Evolutionary conservation across 2,329 filamentous ascomycete species (phyloP).

Genomic region (Penicillium sumatraense): DNA sequence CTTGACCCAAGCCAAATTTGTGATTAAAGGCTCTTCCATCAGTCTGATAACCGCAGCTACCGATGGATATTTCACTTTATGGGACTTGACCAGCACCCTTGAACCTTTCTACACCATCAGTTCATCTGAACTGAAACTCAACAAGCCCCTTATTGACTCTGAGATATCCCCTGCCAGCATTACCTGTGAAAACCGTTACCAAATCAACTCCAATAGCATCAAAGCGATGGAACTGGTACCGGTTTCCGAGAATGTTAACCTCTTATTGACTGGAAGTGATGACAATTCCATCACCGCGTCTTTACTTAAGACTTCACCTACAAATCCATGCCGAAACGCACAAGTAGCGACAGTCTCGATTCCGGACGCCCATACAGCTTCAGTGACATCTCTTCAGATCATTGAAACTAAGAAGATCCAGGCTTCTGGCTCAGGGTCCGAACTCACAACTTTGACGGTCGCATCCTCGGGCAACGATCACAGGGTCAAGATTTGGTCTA

Average conservation of each 20-base stretch:
- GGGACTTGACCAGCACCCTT: slow-evolving; percentile 49
- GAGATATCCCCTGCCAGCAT: slow-evolving; percentile 24
- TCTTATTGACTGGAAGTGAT: slow-evolving; percentile 80
- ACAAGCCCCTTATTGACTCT: slow-evolving; percentile 27
- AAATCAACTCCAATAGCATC: slow-evolving; percentile 79
- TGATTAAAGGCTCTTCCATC: slow-evolving; percentile 49
- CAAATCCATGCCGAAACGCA: slow-evolving; percentile 11
- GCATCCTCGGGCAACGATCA: slow-evolving; percentile 53
- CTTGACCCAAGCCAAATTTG: slow-evolving; percentile 65
- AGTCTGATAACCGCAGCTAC: slow-evolving; percentile 70
- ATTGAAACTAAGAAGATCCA: slow-evolving; percentile 21
- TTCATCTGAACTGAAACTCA: slow-evolving; percentile 22
- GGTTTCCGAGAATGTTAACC: slow-evolving; percentile 38
- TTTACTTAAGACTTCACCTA: slow-evolving; percentile 35
- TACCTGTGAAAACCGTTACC: slow-evolving; percentile 44
- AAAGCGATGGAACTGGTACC: slow-evolving; percentile 57
- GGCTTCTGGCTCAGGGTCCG: slow-evolving; percentile 1
- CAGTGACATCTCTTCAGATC: slow-evolving; percentile 46
- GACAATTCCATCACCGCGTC: slow-evolving; percentile 77
- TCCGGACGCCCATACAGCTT: slow-evolving; percentile 50
- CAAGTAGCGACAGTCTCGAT: slow-evolving; percentile 39
- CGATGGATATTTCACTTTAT: slow-evolving; percentile 75
- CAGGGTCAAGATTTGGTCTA: slow-evolving; percentile 49
- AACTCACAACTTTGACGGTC: slow-evolving; percentile 26
- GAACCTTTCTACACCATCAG: slow-evolving; percentile 33